Evolutionary conservation across 2,329 filamentous ascomycete species (phyloP).

Genomic region (Fusarium sp.): DNA sequence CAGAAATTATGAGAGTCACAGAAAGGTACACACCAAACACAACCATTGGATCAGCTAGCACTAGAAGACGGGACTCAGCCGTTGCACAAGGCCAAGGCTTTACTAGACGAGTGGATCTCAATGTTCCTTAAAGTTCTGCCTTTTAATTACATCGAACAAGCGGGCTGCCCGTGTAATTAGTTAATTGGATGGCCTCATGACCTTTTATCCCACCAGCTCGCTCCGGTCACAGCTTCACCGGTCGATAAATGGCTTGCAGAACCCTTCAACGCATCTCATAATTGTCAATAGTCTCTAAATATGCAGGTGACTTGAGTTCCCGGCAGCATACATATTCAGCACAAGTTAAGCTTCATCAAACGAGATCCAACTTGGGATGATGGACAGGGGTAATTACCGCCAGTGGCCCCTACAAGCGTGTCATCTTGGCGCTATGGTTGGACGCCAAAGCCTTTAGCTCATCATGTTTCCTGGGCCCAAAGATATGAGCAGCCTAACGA

Average conservation of each 20-base stretch:
- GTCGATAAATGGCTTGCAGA: conserved; percentile 16
- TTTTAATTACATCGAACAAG: conserved; percentile 41
- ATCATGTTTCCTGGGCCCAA: neutral
- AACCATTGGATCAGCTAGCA: conserved; percentile 31
- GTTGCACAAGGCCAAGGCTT: conserved; percentile 31
- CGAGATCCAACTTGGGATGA: conserved; percentile 24
- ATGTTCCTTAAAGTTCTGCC: conserved; percentile 38
- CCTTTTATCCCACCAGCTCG: conserved; percentile 7
- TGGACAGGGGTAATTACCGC: conserved; percentile 27
- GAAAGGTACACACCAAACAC: conserved; percentile 15
- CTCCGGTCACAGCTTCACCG: neutral
- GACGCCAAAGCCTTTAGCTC: conserved; percentile 26
- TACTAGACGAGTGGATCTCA: conserved; percentile 35
- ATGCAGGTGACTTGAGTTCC: neutral
- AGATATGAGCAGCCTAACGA: conserved; percentile 2
- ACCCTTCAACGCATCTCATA: neutral
- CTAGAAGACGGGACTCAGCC: conserved; percentile 32
- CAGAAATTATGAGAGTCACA: conserved; percentile 31
- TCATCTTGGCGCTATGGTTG: conserved; percentile 34
- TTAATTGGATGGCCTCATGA: conserved; percentile 24
- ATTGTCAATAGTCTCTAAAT: neutral
- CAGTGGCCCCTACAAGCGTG: conserved; percentile 25
- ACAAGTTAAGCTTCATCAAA: conserved; percentile 26
- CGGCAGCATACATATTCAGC: neutral
- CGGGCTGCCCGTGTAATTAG: conserved; percentile 33